phyloP scores from a whole-genome alignment of 2,329 filamentous ascomycete genomes.

The Fusarium sp. region DNA sequence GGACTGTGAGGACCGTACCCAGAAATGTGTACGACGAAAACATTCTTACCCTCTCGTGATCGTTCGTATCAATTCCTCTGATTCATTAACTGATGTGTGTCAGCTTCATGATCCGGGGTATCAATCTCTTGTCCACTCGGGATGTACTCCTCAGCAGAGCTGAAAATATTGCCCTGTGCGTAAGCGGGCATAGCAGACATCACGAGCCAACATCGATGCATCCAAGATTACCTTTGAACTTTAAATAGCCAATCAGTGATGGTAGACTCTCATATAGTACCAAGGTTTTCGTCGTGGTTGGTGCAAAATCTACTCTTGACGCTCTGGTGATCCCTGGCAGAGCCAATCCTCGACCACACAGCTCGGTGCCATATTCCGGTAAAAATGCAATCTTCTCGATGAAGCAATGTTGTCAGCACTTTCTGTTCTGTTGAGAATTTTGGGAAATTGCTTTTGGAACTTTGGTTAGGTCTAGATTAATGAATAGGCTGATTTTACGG shows the following conservation, averaged over 20 bases:
- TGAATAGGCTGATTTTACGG: neutral
- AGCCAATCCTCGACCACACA: neutral
- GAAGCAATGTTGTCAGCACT: neutral
- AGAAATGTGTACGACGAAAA: neutral
- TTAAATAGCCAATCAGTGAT: neutral
- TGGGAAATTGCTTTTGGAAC: neutral
- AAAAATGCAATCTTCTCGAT: neutral
- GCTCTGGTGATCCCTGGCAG: fast-evolving
- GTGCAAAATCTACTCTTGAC: no score
- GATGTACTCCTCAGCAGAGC: neutral
- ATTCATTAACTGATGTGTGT: neutral
- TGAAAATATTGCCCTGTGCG: neutral
- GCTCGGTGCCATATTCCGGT: no score
- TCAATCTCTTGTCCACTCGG: neutral
- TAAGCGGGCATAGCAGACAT: neutral
- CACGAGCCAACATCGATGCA: fast-evolving
- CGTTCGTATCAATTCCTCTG: fast-evolving
- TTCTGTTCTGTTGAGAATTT: neutral
- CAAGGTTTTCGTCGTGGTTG: neutral
- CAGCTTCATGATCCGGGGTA: neutral
- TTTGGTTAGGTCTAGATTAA: fast-evolving
- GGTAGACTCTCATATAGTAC: neutral
- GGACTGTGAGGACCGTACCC: neutral
- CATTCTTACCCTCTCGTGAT: neutral
- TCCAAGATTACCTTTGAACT: neutral